Evolutionary conservation across 768 basidiomycete species (phyloP).

Genomic region (Ephemerocybe angulata): DNA sequence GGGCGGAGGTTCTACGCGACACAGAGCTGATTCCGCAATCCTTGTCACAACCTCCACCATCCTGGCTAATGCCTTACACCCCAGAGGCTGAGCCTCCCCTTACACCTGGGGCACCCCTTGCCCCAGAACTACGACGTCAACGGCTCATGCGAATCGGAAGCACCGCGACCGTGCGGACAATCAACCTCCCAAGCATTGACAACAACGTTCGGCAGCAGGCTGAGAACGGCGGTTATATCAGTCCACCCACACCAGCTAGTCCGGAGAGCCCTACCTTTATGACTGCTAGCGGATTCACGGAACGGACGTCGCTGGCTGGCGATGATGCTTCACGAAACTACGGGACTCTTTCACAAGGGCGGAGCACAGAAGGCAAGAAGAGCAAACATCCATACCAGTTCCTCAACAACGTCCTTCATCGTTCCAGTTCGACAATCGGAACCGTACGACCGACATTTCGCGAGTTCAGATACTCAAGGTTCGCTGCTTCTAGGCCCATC

Average conservation of each 20-base stretch:
- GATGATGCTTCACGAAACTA: slow-evolving; percentile 39
- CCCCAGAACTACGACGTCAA: slow-evolving; percentile 59
- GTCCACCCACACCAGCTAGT: too few relatives aligned
- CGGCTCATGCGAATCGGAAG: slow-evolving; percentile 57
- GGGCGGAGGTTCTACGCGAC: not conserved
- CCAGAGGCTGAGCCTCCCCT: not conserved
- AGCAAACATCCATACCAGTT: slow-evolving; percentile 31
- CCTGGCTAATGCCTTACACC: not conserved
- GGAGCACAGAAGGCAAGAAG: slow-evolving; percentile 19
- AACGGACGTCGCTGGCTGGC: slow-evolving; percentile 25
- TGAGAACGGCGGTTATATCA: too few relatives aligned
- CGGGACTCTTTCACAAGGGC: slow-evolving; percentile 46
- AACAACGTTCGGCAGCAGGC: not conserved
- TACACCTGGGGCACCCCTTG: slow-evolving; percentile 36
- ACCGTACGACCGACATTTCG: too few relatives aligned
- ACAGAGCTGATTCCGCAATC: not conserved
- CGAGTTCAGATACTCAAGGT: too few relatives aligned
- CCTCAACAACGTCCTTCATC: slow-evolving; percentile 34
- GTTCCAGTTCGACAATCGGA: slow-evolving; percentile 19
- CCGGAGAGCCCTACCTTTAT: too few relatives aligned
- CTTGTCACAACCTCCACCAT: not conserved
- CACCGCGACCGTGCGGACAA: slow-evolving; percentile 18
- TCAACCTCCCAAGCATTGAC: not conserved
- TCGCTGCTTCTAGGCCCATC: slow-evolving; percentile 64
- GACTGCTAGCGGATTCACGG: not conserved